Percentiles rank a stretch among this genome's conserved stretches.
Conservation (phyloP, 1,284 basidiomycete species). For the Cryptococcus floricola region DNA sequence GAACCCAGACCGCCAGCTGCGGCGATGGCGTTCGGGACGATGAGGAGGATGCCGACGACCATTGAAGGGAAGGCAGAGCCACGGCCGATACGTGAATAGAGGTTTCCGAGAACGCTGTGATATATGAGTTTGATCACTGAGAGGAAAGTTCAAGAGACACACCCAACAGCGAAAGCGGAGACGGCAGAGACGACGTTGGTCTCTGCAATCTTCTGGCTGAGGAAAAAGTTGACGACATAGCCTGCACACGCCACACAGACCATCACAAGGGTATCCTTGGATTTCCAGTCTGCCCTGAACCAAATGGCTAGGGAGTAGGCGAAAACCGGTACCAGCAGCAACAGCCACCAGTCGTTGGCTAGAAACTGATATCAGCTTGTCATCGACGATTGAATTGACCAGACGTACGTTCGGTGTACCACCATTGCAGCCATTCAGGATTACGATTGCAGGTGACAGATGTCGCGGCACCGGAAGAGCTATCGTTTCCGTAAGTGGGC, state of each 20-base stretch:
- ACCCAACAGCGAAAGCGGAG: constrained; percentile 30
- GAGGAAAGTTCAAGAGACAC: not conserved
- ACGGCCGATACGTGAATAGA: constrained; percentile 28
- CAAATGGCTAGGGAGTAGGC: constrained; percentile 29
- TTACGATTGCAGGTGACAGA: constrained; percentile 27
- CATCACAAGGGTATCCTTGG: constrained; percentile 30
- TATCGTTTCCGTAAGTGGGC: constrained; percentile 5
- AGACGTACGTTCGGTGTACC: constrained; percentile 23
- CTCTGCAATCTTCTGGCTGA: constrained; percentile 23
- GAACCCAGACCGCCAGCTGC: constrained; percentile 27
- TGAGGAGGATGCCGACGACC: constrained; percentile 30
- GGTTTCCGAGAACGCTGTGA: constrained; percentile 25
- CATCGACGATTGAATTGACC: not conserved
- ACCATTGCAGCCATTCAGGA: constrained; percentile 19
- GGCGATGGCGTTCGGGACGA: constrained; percentile 31
- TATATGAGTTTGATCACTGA: not conserved
- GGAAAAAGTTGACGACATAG: constrained; percentile 29
- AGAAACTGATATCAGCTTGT: not conserved
- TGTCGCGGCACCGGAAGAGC: constrained; percentile 4
- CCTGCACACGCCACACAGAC: constrained; percentile 25
- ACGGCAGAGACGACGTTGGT: constrained; percentile 29
- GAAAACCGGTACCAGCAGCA: constrained; percentile 29
- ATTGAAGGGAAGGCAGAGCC: constrained; percentile 29
- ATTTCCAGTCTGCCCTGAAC: constrained; percentile 30
- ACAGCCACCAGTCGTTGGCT: constrained; percentile 28